Conservation (phyloP, 441 rosid species). For the Euphorbia schlechtendalii region DNA sequence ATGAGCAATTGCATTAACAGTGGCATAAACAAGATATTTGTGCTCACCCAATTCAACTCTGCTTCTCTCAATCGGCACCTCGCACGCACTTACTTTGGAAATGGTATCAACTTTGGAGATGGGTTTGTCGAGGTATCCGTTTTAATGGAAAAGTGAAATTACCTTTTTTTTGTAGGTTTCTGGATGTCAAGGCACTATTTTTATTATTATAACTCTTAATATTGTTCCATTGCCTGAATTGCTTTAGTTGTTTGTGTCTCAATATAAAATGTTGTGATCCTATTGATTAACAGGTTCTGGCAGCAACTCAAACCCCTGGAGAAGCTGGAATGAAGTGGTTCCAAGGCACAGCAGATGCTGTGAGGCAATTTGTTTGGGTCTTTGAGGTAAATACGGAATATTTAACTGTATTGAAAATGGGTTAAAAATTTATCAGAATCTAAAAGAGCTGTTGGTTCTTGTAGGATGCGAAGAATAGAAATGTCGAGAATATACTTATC, state of each 20-base stretch:
- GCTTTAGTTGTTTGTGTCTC: not conserved
- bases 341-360: conserved; percentile 99
- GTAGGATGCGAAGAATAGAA: conserved; percentile 84
- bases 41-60: conserved; percentile 85
- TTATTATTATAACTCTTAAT: not conserved
- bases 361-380: conserved; percentile 88
- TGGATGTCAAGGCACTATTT: not conserved
- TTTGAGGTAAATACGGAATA: conserved; percentile 56
- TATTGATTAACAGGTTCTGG: conserved; percentile 66
- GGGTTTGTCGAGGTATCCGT: conserved; percentile 85
- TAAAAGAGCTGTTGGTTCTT: conserved; percentile 16
- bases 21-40: conserved; percentile 85
- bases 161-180: not conserved
- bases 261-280: not conserved
- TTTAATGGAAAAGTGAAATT: not conserved
- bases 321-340: conserved; percentile 88
- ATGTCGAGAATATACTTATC: conserved; percentile 65
- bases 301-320: conserved; percentile 95
- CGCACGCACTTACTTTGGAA: conserved; percentile 84
- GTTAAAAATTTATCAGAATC: conserved; percentile 2
- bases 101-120: conserved; percentile 82
- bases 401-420: not conserved
- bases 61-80: conserved; percentile 89
- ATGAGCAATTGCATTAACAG: conserved; percentile 97
- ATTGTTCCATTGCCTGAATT: not conserved